Conservation (phyloP, 2,329 filamentous ascomycete genomes). For the Trematosphaeria pertusa region DNA sequence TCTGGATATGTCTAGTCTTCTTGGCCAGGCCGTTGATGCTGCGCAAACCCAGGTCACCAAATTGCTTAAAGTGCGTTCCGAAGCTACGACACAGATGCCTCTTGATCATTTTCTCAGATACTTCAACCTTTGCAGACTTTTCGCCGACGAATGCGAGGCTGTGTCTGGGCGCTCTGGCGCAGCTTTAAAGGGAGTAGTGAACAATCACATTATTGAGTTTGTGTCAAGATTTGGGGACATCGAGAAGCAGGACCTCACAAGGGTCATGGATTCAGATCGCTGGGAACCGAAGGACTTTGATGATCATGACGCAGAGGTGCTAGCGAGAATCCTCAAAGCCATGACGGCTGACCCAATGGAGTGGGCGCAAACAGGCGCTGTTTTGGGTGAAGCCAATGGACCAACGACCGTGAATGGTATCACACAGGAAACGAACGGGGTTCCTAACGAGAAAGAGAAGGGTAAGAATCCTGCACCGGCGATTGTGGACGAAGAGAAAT, state of each 20-base stretch:
- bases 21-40: constrained; percentile 81
- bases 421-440: no score
- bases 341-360: constrained; percentile 73
- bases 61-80: constrained; percentile 76
- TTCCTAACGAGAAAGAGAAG: constrained; percentile 42
- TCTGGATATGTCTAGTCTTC: constrained; percentile 77
- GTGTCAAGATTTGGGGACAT: constrained; percentile 73
- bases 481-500: constrained; percentile 82
- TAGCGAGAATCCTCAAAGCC: constrained; percentile 70
- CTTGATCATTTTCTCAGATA: constrained; percentile 78
- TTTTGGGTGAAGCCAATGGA: constrained; percentile 35
- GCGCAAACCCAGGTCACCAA: constrained; percentile 77
- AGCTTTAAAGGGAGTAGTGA: constrained; percentile 78
- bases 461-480: constrained; percentile 64
- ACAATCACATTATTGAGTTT: constrained; percentile 82
- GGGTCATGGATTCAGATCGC: constrained; percentile 79
- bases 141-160: constrained; percentile 86
- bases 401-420: constrained; percentile 40
- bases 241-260: constrained; percentile 76
- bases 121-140: constrained; percentile 81
- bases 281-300: constrained; percentile 81
- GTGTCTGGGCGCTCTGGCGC: constrained; percentile 81
- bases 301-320: constrained; percentile 64
- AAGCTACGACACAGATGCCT: constrained; percentile 73
- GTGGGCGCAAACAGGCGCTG: constrained; percentile 67